Base-by-base conservation (phyloP, 768 basidiomycete genomes). In the Macrolepiota dolichaula region DNA sequence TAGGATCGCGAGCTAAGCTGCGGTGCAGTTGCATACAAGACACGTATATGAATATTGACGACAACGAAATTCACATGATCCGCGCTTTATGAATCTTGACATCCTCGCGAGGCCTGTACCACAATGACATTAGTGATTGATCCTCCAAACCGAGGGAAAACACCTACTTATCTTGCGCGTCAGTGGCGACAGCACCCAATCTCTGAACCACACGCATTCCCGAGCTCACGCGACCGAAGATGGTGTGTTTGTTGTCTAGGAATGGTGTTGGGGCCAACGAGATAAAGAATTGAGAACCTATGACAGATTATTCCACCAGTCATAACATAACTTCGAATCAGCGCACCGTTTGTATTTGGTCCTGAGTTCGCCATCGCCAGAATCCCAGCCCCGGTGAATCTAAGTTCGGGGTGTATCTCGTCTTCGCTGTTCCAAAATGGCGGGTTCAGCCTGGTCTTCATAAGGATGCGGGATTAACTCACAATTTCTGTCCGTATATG, bases 361-460 rank as follows among this genome's bases (percentile, higher is more conserved):
- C 96, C 96, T 49, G 96, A 93, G 75, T 99, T 99, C 37, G 97
- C 97, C 92, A 94, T 94, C 9, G 93, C 94, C 25, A 98, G 85
- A 61, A 98, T 95, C 22, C 96, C 96, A 46, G 96, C 95, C 17
- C 96, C 96, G 1, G 94, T 95, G 77, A 98, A 98, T 51, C 95
- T 81, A 66, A 98, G 75, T 13, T 97, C 95, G 1, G 92, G 88
- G 67, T 93, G 85, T 55, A 98, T 85, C 70, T 97, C 95, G 72
- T 97, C 95, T 73, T 92, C 87, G 66, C 93, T 94, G 68, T 2
- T 24, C 22, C 13, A 35, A 25, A 57, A 24, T n/a, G 9, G 24
- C 15, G 29, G 29, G 19, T 17, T 44, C 9, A 44, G 17, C 35
- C 32, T 42, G 2, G 1, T n/a, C 15, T 7, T 29, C 4, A 9